Evolutionary conservation across 2,329 filamentous ascomycete species (phyloP).

Genomic region (Diaporthe helianthi): DNA sequence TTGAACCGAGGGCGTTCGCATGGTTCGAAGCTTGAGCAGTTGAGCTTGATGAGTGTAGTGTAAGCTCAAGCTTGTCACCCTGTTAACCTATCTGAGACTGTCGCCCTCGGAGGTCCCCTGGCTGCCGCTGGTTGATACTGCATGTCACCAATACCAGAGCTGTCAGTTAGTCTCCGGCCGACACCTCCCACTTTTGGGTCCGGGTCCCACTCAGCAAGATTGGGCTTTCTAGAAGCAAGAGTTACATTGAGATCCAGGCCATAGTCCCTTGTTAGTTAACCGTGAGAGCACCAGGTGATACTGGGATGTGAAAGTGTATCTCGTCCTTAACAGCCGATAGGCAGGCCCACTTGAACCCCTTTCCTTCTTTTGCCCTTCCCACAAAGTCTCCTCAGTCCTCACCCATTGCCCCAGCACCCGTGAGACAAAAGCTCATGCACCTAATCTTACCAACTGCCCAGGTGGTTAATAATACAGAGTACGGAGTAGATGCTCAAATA

Average conservation of each 20-base stretch:
- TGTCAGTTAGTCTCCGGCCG: constrained; percentile 18
- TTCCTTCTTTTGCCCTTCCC: neutral
- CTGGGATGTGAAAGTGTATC: neutral
- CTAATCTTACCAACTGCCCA: constrained; percentile 14
- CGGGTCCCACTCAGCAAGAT: constrained; percentile 25
- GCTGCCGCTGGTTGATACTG: neutral
- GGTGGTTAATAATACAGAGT: too few relatives aligned
- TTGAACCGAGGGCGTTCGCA: constrained; percentile 7
- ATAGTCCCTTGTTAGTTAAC: neutral
- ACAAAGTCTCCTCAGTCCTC: constrained; percentile 15
- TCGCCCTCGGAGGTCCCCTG: neutral
- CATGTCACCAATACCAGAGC: neutral
- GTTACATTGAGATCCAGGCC: constrained; percentile 13
- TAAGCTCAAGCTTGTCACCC: constrained; percentile 19
- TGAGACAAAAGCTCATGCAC: constrained; percentile 16
- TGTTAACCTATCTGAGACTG: neutral
- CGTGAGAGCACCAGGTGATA: neutral
- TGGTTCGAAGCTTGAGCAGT: constrained; percentile 27
- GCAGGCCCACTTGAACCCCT: constrained; percentile 14
- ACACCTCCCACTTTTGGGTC: constrained; percentile 15
- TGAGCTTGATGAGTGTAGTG: constrained; percentile 14
- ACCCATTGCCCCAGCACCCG: neutral
- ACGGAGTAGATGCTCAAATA: neutral
- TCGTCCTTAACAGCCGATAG: constrained; percentile 22
- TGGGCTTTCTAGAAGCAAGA: constrained; percentile 11